These are phyloP conservation scores for Aspergillus ochraceoroseus DNA, from an alignment of 2,329 filamentous ascomycete genomes.

Conservation along the genomic window DNA sequence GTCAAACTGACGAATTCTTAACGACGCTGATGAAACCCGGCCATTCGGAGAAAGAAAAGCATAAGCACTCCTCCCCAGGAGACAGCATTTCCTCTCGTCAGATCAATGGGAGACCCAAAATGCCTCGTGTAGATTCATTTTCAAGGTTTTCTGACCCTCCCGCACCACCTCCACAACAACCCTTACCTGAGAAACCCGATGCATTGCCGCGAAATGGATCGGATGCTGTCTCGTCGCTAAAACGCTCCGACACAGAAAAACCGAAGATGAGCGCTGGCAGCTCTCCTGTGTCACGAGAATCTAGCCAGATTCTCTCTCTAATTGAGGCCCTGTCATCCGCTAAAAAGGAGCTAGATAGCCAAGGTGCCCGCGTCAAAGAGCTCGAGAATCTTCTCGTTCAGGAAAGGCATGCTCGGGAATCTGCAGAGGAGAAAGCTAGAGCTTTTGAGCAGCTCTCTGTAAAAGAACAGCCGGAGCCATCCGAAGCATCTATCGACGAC, in stretches of 20 bases:
- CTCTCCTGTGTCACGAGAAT: conserved; percentile 51
- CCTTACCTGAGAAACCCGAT: conserved; percentile 88
- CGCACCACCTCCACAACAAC: conserved; percentile 87
- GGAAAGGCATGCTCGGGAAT: conserved; percentile 75
- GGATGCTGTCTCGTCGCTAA: conserved; percentile 54
- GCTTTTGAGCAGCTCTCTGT: conserved; percentile 60
- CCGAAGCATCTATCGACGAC: conserved; percentile 2
- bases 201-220: conserved; percentile 46
- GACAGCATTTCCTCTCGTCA: conserved; percentile 43
- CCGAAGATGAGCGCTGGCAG: conserved; percentile 50
- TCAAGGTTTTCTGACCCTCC: conserved; percentile 87
- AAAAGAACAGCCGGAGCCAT: conserved; percentile 26
- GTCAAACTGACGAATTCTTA: conserved; percentile 76
- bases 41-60: conserved; percentile 48
- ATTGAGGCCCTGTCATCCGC: conserved; percentile 79
- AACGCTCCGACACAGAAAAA: conserved; percentile 70
- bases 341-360: conserved; percentile 81
- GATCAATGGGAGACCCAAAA: conserved; percentile 45
- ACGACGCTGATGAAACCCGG: conserved; percentile 71
- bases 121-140: conserved; percentile 66
- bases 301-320: conserved; percentile 73
- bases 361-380: conserved; percentile 71
- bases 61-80: conserved; percentile 46
- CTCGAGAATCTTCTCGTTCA: conserved; percentile 72
- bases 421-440: conserved; percentile 76